phyloP scores from a whole-genome alignment of 352 stramenopile genomes.

The Globisporangium irregulare region DNA sequence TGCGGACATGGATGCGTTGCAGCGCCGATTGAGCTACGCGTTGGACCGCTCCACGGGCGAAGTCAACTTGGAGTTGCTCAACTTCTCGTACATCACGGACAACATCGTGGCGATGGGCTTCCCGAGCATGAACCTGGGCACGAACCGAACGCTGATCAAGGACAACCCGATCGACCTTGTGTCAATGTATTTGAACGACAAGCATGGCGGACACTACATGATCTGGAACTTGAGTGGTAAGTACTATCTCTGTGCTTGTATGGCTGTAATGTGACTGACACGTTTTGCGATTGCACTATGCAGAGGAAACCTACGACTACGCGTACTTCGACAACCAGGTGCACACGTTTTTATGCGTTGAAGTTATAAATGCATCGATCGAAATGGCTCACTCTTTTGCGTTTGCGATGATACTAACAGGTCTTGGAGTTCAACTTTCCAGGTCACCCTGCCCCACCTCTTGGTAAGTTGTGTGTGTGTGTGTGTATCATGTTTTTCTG shows the following conservation, averaged over 20 bases:
- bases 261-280: conserved; percentile 6
- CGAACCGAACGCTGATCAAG: conserved; percentile 70
- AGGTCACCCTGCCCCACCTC: conserved; percentile 92
- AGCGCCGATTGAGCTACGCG: conserved; percentile 74
- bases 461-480: conserved; percentile 53
- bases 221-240: conserved; percentile 96
- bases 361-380: not conserved
- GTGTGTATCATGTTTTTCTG: not conserved
- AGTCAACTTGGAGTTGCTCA: conserved; percentile 85
- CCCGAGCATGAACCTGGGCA: conserved; percentile 82
- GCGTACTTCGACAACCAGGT: conserved; percentile 93
- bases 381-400: not conserved
- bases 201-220: conserved; percentile 96
- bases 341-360: not conserved
- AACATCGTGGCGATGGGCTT: conserved; percentile 91
- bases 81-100: conserved; percentile 91
- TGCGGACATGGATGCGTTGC: conserved; percentile 85
- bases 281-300: conserved; percentile 2
- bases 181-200: conserved; percentile 91
- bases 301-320: conserved; percentile 96
- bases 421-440: conserved; percentile 98
- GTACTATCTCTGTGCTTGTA: not conserved
- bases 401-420: not conserved
- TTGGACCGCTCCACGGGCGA: conserved; percentile 75
- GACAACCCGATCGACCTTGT: conserved; percentile 92